Evolutionary conservation across 1,284 basidiomycete genomes (phyloP).

Genomic region (Ceratobasidium sp.): DNA sequence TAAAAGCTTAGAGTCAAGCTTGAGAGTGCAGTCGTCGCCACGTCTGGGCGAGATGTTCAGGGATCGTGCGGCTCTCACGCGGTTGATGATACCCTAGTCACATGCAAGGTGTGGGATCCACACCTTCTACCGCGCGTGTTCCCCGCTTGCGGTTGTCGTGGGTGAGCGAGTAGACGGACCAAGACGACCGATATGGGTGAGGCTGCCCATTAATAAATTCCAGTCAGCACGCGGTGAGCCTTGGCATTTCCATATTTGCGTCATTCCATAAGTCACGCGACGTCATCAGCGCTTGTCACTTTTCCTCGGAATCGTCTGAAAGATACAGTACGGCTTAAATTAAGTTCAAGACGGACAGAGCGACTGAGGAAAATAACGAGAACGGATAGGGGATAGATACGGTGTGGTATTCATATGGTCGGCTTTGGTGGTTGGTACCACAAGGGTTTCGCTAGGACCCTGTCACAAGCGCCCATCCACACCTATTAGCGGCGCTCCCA

Average conservation of each 20-base stretch:
- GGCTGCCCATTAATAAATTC: constrained; percentile 3
- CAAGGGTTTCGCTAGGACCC: no score
- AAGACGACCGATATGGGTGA: constrained; percentile 12
- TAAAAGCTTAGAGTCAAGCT: neutral
- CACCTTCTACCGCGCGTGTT: neutral
- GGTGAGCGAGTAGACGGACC: neutral
- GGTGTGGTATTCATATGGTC: no score
- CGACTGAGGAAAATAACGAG: no score
- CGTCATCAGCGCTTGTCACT: constrained; percentile 12
- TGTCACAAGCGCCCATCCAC: no score
- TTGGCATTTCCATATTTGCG: constrained; percentile 24
- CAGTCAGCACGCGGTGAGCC: constrained; percentile 21
- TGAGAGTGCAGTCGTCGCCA: constrained; percentile 39
- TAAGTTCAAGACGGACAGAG: no score
- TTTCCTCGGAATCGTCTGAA: no score
- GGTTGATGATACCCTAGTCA: constrained; percentile 16
- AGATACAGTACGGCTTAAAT: no score
- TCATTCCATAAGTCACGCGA: constrained; percentile 31
- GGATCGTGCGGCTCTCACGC: constrained; percentile 42
- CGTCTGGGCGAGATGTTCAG: constrained; percentile 22
- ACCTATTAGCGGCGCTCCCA: no score
- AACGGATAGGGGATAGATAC: no score
- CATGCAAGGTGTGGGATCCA: constrained; percentile 34
- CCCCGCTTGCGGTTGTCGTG: neutral
- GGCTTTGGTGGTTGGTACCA: no score